phyloP scores from a whole-genome alignment of 2,329 filamentous ascomycete species.

The Coleophoma crateriformis region DNA sequence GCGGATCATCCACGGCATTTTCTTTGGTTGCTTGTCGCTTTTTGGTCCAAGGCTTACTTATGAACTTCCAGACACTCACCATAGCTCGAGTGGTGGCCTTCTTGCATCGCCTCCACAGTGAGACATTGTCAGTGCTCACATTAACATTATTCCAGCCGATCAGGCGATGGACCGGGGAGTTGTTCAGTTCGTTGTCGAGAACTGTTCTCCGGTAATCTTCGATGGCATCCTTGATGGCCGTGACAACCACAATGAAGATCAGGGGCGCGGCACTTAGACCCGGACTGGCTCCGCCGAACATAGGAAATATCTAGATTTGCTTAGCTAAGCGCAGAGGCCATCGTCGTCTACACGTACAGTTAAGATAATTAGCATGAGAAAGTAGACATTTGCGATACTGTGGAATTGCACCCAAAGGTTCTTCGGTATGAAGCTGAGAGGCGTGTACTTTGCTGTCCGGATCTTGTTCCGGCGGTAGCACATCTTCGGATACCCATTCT shows the following conservation, averaged over 20 bases:
- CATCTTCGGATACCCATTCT: conserved; percentile 67
- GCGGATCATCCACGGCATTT: conserved; percentile 17
- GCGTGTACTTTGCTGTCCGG: conserved; percentile 94
- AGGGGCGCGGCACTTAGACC: conserved; percentile 85
- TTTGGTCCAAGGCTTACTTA: conserved; percentile 37
- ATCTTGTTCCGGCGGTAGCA: conserved; percentile 91
- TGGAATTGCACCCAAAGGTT: conserved; percentile 98
- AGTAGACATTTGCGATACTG: conserved; percentile 97
- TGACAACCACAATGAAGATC: conserved; percentile 86
- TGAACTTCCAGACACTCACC: conserved; percentile 31
- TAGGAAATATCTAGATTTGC: conserved; percentile 74
- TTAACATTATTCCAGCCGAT: conserved; percentile 92
- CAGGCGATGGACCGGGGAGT: conserved; percentile 87
- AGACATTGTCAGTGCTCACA: conserved; percentile 79
- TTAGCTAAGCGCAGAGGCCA: conserved; percentile 16
- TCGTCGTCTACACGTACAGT: conserved; percentile 57
- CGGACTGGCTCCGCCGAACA: conserved; percentile 89
- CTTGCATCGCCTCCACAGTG: conserved; percentile 81
- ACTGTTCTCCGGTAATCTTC: conserved; percentile 92
- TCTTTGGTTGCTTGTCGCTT: conserved; percentile 30
- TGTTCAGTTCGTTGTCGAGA: conserved; percentile 91
- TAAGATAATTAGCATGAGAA: conserved; percentile 92
- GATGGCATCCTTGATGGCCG: conserved; percentile 91
- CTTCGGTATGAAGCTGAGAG: conserved; percentile 90
- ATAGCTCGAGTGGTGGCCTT: conserved; percentile 60